phyloP scores from a whole-genome alignment of 306 rosid species.

The Ormosia semicastrata region DNA sequence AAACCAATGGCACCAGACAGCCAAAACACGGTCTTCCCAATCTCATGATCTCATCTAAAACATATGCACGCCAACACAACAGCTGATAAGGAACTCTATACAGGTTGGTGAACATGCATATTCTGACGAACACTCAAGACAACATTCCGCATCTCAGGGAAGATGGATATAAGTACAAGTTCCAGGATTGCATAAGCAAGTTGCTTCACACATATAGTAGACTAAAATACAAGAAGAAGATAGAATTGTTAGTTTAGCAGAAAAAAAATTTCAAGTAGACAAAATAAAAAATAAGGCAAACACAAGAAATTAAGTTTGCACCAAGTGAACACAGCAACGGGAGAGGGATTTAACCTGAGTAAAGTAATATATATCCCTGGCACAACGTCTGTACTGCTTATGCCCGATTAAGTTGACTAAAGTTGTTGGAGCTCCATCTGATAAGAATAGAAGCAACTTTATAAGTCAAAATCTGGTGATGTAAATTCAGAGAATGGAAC shows the following conservation, averaged over 20 bases:
- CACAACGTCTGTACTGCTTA: constrained; percentile 87
- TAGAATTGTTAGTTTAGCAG: constrained; percentile 18
- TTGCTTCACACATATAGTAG: constrained; percentile 81
- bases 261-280: background rate
- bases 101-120: constrained; percentile 42
- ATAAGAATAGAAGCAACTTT: constrained; percentile 24
- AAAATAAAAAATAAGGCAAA: background rate
- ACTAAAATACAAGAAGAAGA: constrained; percentile 39
- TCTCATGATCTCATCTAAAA: constrained; percentile 21
- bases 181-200: constrained; percentile 81
- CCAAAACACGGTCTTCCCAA: constrained; percentile 16
- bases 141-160: constrained; percentile 81
- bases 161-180: constrained; percentile 62
- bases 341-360: constrained; percentile 67
- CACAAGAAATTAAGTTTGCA: background rate
- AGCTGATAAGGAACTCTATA: constrained; percentile 31
- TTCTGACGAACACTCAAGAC: constrained; percentile 61
- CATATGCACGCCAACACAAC: constrained; percentile 12
- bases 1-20: constrained; percentile 13
- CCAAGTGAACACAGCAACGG: constrained; percentile 8
- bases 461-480: constrained; percentile 1
- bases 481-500: constrained; percentile 5
- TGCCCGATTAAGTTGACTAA: constrained; percentile 87
- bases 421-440: constrained; percentile 93
- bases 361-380: constrained; percentile 85